Percentiles rank a stretch among this genome's conserved stretches.
phyloP scores from a whole-genome alignment of 139 green algal genomes.

The Chlorella sp. region DNA sequence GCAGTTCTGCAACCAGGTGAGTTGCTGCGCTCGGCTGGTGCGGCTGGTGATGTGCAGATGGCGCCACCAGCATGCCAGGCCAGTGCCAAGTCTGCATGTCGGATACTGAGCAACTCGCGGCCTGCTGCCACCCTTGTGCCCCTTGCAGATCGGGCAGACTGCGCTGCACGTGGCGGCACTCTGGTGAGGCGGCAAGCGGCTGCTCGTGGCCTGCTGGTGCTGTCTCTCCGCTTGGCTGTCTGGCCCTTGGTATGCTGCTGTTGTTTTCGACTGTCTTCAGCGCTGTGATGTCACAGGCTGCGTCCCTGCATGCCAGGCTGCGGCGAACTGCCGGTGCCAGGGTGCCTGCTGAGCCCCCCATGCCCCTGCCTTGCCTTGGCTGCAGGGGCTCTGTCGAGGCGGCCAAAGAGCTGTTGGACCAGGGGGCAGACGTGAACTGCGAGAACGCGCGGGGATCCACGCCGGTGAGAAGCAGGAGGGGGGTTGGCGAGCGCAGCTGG shows the following conservation, averaged over 20 bases:
- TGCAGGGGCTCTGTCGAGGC: conserved; percentile 27
- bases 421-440: conserved; percentile 54
- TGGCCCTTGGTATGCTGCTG: too few species aligned
- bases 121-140: too few species aligned
- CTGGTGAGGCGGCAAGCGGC: conserved; percentile 38
- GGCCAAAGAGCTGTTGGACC: conserved; percentile 46
- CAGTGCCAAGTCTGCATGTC: neutral
- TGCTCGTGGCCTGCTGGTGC: neutral
- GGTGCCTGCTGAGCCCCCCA: neutral
- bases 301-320: too few species aligned
- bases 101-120: neutral
- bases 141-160: conserved; percentile 66
- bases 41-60: neutral
- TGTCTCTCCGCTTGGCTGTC: too few species aligned
- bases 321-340: too few species aligned
- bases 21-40: too few species aligned
- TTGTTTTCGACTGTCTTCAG: too few species aligned
- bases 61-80: too few species aligned
- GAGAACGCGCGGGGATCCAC: conserved; percentile 33
- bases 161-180: conserved; percentile 61
- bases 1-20: conserved; percentile 19
- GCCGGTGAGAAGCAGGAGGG: conserved; percentile 8
- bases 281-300: too few species aligned
- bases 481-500: too few species aligned
- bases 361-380: neutral